phyloP scores from a whole-genome alignment of 306 rosid species.

The Cucurbita ficifolia region DNA sequence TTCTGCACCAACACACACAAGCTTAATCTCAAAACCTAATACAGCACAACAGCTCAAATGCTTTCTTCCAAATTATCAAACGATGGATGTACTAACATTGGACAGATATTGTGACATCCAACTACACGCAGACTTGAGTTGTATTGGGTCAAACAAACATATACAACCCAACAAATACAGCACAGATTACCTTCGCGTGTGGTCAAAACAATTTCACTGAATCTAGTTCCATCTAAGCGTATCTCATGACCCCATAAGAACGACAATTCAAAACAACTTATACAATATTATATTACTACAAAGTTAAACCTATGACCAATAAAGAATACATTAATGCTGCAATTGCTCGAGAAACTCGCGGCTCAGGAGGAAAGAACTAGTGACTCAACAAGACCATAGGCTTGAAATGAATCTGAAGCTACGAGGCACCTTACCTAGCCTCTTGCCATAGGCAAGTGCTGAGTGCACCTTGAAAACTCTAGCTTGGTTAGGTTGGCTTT shows the following conservation, averaged over 20 bases:
- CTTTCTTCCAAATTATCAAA: not conserved
- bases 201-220: not conserved
- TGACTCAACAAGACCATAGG: no score
- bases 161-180: not conserved
- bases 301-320: not conserved
- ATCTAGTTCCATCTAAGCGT: not conserved
- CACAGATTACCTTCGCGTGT: not conserved
- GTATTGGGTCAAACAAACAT: not conserved
- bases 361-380: no score
- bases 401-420: no score
- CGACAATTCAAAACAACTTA: not conserved
- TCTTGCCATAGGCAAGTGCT: no score
- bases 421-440: no score
- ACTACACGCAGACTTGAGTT: not conserved
- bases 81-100: not conserved
- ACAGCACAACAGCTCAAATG: not conserved
- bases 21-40: conserved; percentile 3
- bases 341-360: no score
- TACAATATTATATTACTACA: not conserved
- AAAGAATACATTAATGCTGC: no score
- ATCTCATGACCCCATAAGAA: not conserved
- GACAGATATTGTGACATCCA: not conserved
- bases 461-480: no score
- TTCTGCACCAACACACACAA: conserved; percentile 40
- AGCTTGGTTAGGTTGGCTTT: no score